A percentile compares a stretch with the other conserved stretches of the same genome.
These are phyloP conservation scores for Datisca glomerata DNA, from an alignment of 306 rosid genomes.

Conservation along the genomic window DNA sequence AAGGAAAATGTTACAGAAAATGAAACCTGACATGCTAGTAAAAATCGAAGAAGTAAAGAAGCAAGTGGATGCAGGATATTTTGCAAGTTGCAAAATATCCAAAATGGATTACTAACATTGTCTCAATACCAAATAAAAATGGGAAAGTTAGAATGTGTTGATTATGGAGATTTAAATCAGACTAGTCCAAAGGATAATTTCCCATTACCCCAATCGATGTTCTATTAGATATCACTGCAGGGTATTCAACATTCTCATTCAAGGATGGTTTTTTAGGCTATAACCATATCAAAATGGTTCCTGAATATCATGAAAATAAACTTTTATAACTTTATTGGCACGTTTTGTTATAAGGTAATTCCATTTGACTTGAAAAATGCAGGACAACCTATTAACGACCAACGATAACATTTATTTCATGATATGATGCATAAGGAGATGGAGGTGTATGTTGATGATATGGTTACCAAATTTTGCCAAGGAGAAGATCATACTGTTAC, in stretches of 20 bases:
- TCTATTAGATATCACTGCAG: background rate
- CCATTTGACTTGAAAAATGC: background rate
- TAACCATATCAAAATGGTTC: background rate
- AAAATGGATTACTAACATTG: too few relatives aligned
- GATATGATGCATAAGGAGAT: too few relatives aligned
- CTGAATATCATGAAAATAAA: background rate
- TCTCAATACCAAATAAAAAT: too few relatives aligned
- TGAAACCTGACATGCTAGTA: background rate
- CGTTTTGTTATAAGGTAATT: background rate
- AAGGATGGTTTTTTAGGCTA: background rate
- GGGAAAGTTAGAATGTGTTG: too few relatives aligned
- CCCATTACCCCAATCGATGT: background rate
- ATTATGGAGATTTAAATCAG: too few relatives aligned
- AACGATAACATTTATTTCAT: too few relatives aligned
- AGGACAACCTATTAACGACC: background rate
- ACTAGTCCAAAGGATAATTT: background rate
- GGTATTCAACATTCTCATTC: background rate
- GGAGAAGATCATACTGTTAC: too few relatives aligned
- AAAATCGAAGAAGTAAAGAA: background rate
- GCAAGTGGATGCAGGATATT: background rate
- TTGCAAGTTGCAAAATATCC: too few relatives aligned
- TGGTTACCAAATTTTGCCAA: too few relatives aligned
- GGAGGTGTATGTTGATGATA: too few relatives aligned
- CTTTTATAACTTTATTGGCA: background rate
- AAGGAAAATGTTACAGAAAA: background rate